Evolutionary conservation across 1,284 basidiomycete genomes (phyloP), one percentile per base, ranked within the genome.

Genomic region (Sphagnurus paluster): DNA sequence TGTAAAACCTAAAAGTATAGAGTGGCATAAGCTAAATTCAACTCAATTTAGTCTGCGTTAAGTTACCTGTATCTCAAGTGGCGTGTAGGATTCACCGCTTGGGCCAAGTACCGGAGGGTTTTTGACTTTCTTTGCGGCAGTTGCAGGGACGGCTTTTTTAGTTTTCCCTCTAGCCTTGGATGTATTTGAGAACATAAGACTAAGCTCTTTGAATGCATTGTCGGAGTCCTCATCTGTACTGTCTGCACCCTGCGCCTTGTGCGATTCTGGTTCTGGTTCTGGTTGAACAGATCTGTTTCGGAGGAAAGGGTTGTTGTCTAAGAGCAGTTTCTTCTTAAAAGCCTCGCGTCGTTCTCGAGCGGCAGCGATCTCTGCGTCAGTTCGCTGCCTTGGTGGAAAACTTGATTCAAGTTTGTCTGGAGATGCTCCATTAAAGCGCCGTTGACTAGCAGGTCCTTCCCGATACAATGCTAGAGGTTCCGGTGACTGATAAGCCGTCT

Each of bases 51-150:
- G 26, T 19, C 2, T 21, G 10, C 14, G 19, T 36, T 52, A 60
- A 46, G 16, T 20, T 64, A 82, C 89, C 76, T 94, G 93, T 48
- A 84, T 75, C 67, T 96, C 93, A 26, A 94, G 61, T 0, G 89
- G 87, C 1, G 93, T 94, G 63, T 90, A 96, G 1, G 84, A 58
- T 63, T 84, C 60, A 0, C 92, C 93, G 53, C 84, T 83, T 0
- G 90, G 89, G 0, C 91, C 92, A 11, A 90, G 54, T 42, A 77
- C 77, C 44, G 75, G 75, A 11, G 60, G 60, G 48, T 69, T 68
- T 62, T 74, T 76, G 41, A 61, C 65, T 34, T 55, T 76, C 33
- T 55, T 56, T 49, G 64, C 60, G 17, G 46, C 46, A 45, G 50
- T 42, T 14, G 51, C 42, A 10, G 52, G 48, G 2, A n/a, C n/a